Conservation (phyloP, 148 eudicot genomes). For the Amaranthus palmeri region DNA sequence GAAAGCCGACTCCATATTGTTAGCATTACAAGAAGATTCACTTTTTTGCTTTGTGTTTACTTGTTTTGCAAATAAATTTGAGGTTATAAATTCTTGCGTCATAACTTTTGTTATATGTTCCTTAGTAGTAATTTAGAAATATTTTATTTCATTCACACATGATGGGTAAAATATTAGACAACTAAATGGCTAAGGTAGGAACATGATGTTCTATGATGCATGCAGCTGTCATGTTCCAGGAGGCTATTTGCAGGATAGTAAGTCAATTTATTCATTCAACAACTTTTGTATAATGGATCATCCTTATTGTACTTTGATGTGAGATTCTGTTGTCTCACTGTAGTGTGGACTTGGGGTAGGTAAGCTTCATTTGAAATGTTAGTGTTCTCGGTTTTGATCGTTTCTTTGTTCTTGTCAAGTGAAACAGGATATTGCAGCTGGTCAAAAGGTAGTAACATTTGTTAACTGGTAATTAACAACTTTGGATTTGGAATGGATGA, state of each 20-base stretch:
- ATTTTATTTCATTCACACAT: too few species aligned
- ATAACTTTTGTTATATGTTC: too few species aligned
- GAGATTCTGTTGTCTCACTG: slow-evolving; percentile 2
- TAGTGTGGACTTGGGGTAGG: background rate
- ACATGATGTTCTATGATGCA: too few species aligned
- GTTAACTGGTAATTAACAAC: background rate
- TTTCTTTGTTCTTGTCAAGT: background rate
- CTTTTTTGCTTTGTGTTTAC: background rate
- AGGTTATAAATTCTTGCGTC: background rate
- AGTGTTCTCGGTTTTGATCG: background rate
- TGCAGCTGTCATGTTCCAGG: background rate
- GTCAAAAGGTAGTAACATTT: slow-evolving; percentile 5
- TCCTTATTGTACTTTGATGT: background rate
- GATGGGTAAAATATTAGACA: too few species aligned
- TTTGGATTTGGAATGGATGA: slow-evolving; percentile 58
- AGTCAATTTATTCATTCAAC: background rate
- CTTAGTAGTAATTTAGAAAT: too few species aligned
- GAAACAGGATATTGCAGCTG: slow-evolving; percentile 4
- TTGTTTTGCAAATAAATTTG: background rate
- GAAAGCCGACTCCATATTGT: too few species aligned
- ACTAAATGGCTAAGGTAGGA: background rate
- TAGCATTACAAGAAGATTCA: too few species aligned
- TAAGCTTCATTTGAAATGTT: background rate
- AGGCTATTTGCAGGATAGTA: background rate
- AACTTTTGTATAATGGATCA: background rate